A percentile compares a stretch with the other conserved stretches of the same genome.
These are phyloP conservation scores for Umbelopsis sp. DNA, from an alignment of 192 early-diverging fungal genomes.

Conservation along the genomic window DNA sequence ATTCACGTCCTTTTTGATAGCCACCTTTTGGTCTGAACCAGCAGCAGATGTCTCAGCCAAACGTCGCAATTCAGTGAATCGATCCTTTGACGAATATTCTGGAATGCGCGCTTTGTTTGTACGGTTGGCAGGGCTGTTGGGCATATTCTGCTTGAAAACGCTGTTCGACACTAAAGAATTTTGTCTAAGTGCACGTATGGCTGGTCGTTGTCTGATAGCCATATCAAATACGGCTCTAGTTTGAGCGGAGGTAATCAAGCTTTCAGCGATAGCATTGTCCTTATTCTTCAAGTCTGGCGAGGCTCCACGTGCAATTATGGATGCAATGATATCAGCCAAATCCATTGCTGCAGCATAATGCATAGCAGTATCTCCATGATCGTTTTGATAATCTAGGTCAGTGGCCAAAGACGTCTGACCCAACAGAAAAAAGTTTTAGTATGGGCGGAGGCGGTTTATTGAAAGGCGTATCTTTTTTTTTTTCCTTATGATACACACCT, in stretches of 20 bases:
- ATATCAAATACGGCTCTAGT: background rate
- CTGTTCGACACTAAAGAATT: constrained; percentile 24
- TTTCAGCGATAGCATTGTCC: constrained; percentile 7
- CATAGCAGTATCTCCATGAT: constrained; percentile 11
- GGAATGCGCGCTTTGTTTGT: background rate
- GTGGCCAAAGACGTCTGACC: background rate
- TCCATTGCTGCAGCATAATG: constrained; percentile 6
- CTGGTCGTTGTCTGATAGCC: constrained; percentile 2
- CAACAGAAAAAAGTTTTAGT: background rate
- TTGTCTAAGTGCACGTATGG: constrained; percentile 17
- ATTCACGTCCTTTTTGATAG: background rate
- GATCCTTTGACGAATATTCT: constrained; percentile 23
- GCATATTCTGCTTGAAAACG: constrained; percentile 16
- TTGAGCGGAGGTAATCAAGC: background rate
- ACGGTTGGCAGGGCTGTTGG: background rate
- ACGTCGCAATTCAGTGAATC: constrained; percentile 15
- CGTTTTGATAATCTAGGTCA: constrained; percentile 13
- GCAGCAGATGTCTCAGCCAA: constrained; percentile 17
- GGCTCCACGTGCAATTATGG: background rate
- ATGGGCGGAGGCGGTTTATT: background rate
- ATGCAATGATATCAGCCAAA: background rate
- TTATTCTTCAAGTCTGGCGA: constrained; percentile 6
- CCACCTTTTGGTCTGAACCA: background rate
- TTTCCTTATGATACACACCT: background rate
- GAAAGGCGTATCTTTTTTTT: background rate